Evolutionary conservation across 2,329 filamentous ascomycete species (phyloP).

Genomic region (Bipolaris bicolor): DNA sequence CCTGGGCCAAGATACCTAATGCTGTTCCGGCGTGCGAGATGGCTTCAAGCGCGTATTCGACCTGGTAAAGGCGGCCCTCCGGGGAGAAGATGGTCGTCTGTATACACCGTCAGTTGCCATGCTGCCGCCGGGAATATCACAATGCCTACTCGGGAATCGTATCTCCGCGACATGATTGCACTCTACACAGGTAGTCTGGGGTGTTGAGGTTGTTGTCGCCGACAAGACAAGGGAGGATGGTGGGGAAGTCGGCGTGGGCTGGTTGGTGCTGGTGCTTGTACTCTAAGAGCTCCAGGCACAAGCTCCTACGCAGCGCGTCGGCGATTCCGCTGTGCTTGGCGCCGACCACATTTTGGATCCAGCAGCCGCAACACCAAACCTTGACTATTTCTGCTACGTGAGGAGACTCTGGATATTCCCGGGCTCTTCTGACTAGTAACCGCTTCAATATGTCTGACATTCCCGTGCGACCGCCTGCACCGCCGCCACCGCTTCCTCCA

Average conservation of each 20-base stretch:
- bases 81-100: constrained; percentile 99
- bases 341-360: constrained; percentile 38
- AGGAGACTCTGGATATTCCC: background rate
- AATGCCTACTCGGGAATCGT: constrained; percentile 86
- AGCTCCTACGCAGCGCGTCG: constrained; percentile 44
- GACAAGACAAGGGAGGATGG: constrained; percentile 23
- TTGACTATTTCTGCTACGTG: constrained; percentile 5
- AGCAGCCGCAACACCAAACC: constrained; percentile 24
- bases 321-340: constrained; percentile 33
- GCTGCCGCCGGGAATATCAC: constrained; percentile 7
- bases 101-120: constrained; percentile 31
- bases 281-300: constrained; percentile 46
- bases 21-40: constrained; percentile 98
- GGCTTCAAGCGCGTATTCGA: constrained; percentile 98
- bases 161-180: constrained; percentile 85
- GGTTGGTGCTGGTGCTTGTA: constrained; percentile 30
- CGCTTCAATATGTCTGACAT: constrained; percentile 34
- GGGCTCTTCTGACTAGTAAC: background rate
- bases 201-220: constrained; percentile 13
- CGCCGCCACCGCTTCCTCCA: constrained; percentile 66
- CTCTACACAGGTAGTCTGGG: constrained; percentile 12
- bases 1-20: constrained; percentile 93
- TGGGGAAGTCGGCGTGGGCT: constrained; percentile 31
- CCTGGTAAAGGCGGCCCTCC: constrained; percentile 97
- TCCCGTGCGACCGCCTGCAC: constrained; percentile 40